Conservation (phyloP, 768 basidiomycete species). For the Mycena venus region DNA sequence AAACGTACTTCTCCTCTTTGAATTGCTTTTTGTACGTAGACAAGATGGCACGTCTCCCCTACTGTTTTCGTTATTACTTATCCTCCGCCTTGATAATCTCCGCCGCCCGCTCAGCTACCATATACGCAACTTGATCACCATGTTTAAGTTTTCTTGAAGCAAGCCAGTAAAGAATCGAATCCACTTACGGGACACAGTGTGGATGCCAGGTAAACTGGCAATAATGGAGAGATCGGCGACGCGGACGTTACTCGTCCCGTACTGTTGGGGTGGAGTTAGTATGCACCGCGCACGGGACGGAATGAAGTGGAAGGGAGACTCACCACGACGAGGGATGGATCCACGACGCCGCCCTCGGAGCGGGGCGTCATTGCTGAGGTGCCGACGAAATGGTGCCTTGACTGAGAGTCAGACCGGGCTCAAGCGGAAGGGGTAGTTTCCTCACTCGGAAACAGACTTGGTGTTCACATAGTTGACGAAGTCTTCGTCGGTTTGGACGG, state of each 20-base stretch:
- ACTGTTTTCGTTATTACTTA: too few species aligned
- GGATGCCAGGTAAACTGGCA: conserved; percentile 46
- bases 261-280: conserved; percentile 20
- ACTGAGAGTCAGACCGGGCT: too few species aligned
- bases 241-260: conserved; percentile 56
- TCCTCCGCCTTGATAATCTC: conserved; percentile 16
- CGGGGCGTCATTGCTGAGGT: conserved; percentile 24
- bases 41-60: too few species aligned
- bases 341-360: conserved; percentile 23
- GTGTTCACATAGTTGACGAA: conserved; percentile 25
- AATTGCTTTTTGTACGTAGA: too few species aligned
- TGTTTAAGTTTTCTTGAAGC: not conserved
- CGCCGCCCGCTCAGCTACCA: conserved; percentile 23
- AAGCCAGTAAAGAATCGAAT: not conserved
- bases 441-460: conserved; percentile 20
- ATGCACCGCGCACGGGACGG: not conserved
- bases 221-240: conserved; percentile 56
- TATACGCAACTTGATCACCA: conserved; percentile 17
- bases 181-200: conserved; percentile 35
- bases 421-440: too few species aligned
- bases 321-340: conserved; percentile 28
- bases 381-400: conserved; percentile 30
- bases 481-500: conserved; percentile 23
- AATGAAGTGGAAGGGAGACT: not conserved
- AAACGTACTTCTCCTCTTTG: too few species aligned